Percentiles rank a stretch among this genome's conserved stretches.
Evolutionary conservation across 441 rosid genomes (phyloP).

Genomic region (Populus hybrid): DNA sequence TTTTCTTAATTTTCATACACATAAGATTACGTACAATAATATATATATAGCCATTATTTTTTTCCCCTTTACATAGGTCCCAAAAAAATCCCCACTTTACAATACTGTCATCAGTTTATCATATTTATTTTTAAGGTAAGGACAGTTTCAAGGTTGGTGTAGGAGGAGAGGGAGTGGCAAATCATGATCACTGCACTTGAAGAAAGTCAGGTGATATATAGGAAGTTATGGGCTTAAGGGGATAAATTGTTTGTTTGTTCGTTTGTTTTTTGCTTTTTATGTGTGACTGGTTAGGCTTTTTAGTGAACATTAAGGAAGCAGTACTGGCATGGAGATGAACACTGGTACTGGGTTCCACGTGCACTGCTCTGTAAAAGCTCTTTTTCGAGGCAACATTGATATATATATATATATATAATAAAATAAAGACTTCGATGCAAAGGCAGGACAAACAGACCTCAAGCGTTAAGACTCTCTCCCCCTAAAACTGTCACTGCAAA

Average conservation of each 20-base stretch:
- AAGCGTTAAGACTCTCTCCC: constrained; percentile 18
- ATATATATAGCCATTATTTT: not conserved
- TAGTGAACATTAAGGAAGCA: constrained; percentile 22
- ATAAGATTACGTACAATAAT: not conserved
- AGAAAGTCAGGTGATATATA: constrained; percentile 17
- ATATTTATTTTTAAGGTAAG: not conserved
- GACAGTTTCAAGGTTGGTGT: constrained; percentile 10
- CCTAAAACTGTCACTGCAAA: constrained; percentile 23
- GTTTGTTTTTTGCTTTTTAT: not conserved
- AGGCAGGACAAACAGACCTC: constrained; percentile 10
- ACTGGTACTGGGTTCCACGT: constrained; percentile 46
- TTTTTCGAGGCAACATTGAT: constrained; percentile 41
- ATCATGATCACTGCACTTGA: constrained; percentile 16
- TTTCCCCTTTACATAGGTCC: not conserved
- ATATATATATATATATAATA: not conserved
- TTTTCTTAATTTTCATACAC: not conserved
- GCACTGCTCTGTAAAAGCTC: constrained; percentile 42
- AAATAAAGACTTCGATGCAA: constrained; percentile 13
- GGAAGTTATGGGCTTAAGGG: constrained; percentile 37
- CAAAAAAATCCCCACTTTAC: not conserved
- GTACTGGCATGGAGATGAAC: constrained; percentile 21
- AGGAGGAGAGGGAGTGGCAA: constrained; percentile 13
- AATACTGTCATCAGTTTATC: not conserved
- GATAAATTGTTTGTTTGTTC: constrained; percentile 16
- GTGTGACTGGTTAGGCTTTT: constrained; percentile 27